Base-by-base conservation (phyloP, 1,139 yeast genomes). In the Candida tropicalis region DNA sequence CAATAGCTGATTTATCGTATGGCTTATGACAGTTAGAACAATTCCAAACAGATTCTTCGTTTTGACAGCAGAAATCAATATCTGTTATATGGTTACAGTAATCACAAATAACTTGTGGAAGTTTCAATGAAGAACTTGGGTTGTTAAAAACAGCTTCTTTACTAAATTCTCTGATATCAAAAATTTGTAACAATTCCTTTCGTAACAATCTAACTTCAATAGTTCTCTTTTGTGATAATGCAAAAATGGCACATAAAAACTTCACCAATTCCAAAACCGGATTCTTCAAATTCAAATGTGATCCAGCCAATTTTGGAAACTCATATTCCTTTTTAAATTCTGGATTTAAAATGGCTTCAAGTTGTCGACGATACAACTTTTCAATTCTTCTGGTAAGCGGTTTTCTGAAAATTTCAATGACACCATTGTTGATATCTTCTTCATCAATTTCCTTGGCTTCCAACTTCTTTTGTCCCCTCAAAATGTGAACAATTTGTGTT, bases 91-190 rank as follows among this genome's bases (percentile, higher is more conserved):
- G 77, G 51, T 82, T 84, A 65, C 99, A 95, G 54, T 84, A 77
- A 46, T 81, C 87, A 68, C 99, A 93, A 11, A 87, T 72, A 4
- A 89, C 75, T 41, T 84, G 84, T 2, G 86, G 79, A 3, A 93
- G 63, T 32, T 75, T 68, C 49, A 93, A 70, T 0, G 88, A 77
- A 0, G 86, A 73, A 45, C 95, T 79, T 8, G 98, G 97, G 56
- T 89, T 81, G 32, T 62, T 63, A 63, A 91, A 91, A n/a, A 69
- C 70, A 1, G 95, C 90, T 45, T 83, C 89, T 8, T 75, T 75
- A 52, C 90, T 84, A 63, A 93, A 95, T 60, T 93, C 99, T 49
- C 86, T 81, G 38, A 91, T 76, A 33, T 89, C 96, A 53, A 95
- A 79, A 4, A 87, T 65, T 2, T 77, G 73, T 34, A 93, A 70